Evolutionary conservation across 345 rosid genomes (phyloP).

Genomic region (Dipteronia sinensis): DNA sequence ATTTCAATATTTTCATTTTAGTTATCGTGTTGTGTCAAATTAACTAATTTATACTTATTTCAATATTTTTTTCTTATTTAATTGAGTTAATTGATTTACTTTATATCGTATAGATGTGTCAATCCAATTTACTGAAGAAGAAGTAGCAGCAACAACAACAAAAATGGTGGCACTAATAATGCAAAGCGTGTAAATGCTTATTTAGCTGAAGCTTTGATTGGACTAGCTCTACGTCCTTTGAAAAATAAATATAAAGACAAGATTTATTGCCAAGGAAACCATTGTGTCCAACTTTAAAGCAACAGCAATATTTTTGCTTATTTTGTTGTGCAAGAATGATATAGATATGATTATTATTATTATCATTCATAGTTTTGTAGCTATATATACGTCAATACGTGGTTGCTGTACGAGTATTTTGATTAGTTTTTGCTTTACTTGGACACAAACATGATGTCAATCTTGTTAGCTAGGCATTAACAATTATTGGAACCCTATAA

Average conservation of each 20-base stretch:
- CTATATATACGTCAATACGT: not conserved
- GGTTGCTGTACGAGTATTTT: not conserved
- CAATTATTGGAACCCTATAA: not conserved
- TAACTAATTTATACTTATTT: too few species aligned
- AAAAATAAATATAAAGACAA: not conserved
- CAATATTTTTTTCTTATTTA: too few species aligned
- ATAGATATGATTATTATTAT: not conserved
- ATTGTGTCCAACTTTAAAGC: not conserved
- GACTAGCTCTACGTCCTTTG: not conserved
- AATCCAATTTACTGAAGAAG: not conserved
- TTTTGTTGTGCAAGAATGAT: not conserved
- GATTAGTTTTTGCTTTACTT: not conserved
- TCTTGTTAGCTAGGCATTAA: not conserved
- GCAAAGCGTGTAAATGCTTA: not conserved
- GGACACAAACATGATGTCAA: constrained; percentile 7
- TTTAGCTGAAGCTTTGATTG: not conserved
- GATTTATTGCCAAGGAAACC: constrained; percentile 2
- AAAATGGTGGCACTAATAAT: not conserved
- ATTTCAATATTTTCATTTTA: too few species aligned
- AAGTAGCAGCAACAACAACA: not conserved
- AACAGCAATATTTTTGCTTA: constrained; percentile 1
- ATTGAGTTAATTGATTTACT: too few species aligned
- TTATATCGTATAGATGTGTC: too few species aligned
- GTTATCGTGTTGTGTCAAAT: too few species aligned
- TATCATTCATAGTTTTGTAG: not conserved